Evolutionary conservation across 1,284 basidiomycete genomes (phyloP), one percentile per base, ranked within the genome.

Genomic region (Trametes sp.): DNA sequence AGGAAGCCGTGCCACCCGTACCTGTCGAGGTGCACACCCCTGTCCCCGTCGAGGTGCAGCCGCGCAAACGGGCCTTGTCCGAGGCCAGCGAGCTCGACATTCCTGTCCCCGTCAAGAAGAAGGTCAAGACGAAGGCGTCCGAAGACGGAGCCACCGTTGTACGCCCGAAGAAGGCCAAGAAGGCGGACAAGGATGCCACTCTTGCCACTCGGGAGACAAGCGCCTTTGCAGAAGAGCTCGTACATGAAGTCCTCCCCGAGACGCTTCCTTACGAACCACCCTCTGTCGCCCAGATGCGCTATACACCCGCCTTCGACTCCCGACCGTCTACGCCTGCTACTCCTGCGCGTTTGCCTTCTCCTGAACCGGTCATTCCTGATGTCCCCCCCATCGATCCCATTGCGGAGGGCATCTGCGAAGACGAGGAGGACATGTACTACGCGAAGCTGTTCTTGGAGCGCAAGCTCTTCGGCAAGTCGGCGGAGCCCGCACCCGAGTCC

Each of bases 371-470:
- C 67, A 76, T 71, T 29, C 65, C 71, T 26, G 74, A 70, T 36
- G 64, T 71, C 1, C 57, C 80, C 9, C 81, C 82, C 4, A 82
- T 81, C 14, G 85, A 90, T 73, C 84, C 84, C 0, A 82, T 84
- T 52, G 78, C 80, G 14, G 74, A 80, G 31, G 87, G 83, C 9
- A 71, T 96, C 8, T 92, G 92, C 59, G 85, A 89, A 42, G 95
- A 98, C 75, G 96, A 96, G 68, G 97, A 99, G 75, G 97, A 99
- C 72, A 76, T 94, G 31, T 98, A 92, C 78, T 97, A 89, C 77
- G 83, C 93, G 54, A 89, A 88, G 64, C 82, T 96, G 52, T 90
- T 86, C 0, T 74, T 87, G 11, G 77, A 81, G 57, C 77, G 78
- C 23, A 66, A 66, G 33, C 61, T 73, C 38, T 69, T 68, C 31